Conservation (phyloP, 106 monocot genomes). For the Triglochin maritima region DNA sequence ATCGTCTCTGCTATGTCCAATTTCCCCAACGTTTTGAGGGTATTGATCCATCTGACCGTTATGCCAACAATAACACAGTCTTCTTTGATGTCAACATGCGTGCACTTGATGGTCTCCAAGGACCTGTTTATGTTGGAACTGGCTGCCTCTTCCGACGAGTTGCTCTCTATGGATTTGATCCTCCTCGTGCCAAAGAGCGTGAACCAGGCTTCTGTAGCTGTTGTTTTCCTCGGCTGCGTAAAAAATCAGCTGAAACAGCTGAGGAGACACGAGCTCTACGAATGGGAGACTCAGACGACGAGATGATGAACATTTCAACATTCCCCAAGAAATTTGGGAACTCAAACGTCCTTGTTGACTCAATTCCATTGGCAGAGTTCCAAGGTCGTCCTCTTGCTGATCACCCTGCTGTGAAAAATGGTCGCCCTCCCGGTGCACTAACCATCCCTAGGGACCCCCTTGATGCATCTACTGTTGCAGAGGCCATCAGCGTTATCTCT, state of each 20-base stretch:
- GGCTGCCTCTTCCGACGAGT: slow-evolving; percentile 90
- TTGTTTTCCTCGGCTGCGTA: slow-evolving; percentile 29
- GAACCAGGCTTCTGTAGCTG: slow-evolving; percentile 29
- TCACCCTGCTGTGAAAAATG: slow-evolving; percentile 64
- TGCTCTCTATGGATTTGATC: slow-evolving; percentile 92
- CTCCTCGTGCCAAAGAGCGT: slow-evolving; percentile 48
- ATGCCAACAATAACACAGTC: slow-evolving; percentile 79
- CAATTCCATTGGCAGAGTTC: slow-evolving; percentile 66
- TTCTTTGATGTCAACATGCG: slow-evolving; percentile 97
- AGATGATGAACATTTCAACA: slow-evolving; percentile 32
- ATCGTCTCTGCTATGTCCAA: slow-evolving; percentile 71
- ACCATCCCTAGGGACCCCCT: slow-evolving; percentile 48
- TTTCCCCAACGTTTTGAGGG: slow-evolving; percentile 87
- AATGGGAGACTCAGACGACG: slow-evolving; percentile 30
- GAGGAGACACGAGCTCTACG: slow-evolving; percentile 46
- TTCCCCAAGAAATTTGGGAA: slow-evolving; percentile 78
- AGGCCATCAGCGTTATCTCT: slow-evolving; percentile 74
- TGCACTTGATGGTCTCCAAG: slow-evolving; percentile 79
- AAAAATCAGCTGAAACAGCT: slow-evolving; percentile 15
- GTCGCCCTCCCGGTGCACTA: slow-evolving; percentile 54
- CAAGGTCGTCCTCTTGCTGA: slow-evolving; percentile 67
- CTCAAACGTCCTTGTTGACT: slow-evolving; percentile 63
- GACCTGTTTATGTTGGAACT: slow-evolving; percentile 91
- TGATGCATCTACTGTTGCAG: slow-evolving; percentile 60
- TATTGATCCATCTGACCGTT: slow-evolving; percentile 82